Conservation (phyloP, 2,329 filamentous ascomycete species). For the Exophiala alcalophila region DNA sequence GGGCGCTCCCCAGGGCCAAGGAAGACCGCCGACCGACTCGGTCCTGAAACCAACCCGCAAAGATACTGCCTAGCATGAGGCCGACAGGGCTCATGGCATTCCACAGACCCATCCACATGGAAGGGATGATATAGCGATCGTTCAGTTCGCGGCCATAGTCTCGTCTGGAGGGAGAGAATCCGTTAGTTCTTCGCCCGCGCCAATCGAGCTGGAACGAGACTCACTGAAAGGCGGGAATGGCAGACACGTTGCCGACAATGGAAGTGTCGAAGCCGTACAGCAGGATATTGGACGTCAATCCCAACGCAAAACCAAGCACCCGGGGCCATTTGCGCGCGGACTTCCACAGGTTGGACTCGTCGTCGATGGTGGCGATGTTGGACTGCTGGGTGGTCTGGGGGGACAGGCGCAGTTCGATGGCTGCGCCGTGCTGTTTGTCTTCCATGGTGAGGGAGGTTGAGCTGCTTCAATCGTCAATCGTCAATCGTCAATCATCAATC, state of each 20-base stretch:
- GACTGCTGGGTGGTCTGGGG: constrained; percentile 5
- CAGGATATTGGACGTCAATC: constrained; percentile 30
- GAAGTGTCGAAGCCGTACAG: constrained; percentile 37
- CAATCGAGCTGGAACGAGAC: not conserved
- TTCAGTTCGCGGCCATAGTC: constrained; percentile 38
- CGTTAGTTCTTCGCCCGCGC: not conserved
- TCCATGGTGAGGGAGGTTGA: too few relatives aligned
- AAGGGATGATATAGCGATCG: constrained; percentile 40
- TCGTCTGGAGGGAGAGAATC: constrained; percentile 3
- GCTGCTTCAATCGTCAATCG: too few relatives aligned
- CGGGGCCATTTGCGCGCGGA: constrained; percentile 24
- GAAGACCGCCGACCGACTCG: constrained; percentile 40
- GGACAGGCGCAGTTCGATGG: constrained; percentile 6
- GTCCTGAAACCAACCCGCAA: constrained; percentile 44
- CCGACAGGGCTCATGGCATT: constrained; percentile 42
- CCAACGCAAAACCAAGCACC: constrained; percentile 18
- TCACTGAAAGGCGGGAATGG: constrained; percentile 33
- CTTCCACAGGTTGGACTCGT: constrained; percentile 13
- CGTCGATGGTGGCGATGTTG: constrained; percentile 3
- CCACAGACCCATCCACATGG: constrained; percentile 48
- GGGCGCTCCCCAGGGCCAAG: constrained; percentile 37
- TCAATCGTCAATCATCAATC: too few relatives aligned
- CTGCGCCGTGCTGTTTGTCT: not conserved
- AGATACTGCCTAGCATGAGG: constrained; percentile 39
- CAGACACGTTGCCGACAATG: constrained; percentile 34